These are phyloP conservation scores for Gamarada debralockiae DNA, from an alignment of 495 filamentous ascomycete genomes.

Conservation along the genomic window DNA sequence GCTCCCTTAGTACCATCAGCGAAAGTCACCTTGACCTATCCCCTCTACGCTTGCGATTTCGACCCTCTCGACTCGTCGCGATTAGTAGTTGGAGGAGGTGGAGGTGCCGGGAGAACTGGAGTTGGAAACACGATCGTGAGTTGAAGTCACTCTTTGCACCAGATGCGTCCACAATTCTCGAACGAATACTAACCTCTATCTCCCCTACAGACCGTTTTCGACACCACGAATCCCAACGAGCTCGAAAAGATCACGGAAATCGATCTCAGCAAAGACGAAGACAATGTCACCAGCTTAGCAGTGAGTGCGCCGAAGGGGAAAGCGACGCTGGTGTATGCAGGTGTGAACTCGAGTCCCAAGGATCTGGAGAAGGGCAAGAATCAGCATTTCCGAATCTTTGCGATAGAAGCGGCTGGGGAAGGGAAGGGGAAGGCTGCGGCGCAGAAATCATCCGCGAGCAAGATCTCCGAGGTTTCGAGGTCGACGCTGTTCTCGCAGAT, in stretches of 20 bases:
- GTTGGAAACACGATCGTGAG: constrained; percentile 88
- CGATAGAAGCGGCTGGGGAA: constrained; percentile 48
- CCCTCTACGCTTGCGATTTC: constrained; percentile 88
- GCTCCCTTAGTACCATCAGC: constrained; percentile 53
- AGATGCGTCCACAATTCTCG: not conserved
- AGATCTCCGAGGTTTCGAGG: constrained; percentile 52
- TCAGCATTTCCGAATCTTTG: constrained; percentile 81
- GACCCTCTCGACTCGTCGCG: constrained; percentile 71
- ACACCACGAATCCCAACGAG: constrained; percentile 56
- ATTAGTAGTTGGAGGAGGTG: constrained; percentile 86
- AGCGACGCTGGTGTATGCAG: constrained; percentile 65
- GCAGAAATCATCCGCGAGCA: constrained; percentile 28
- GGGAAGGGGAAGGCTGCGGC: constrained; percentile 31
- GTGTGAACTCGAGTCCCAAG: constrained; percentile 77
- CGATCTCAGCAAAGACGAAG: constrained; percentile 81
- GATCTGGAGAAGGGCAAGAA: constrained; percentile 76
- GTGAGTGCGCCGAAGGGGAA: constrained; percentile 50
- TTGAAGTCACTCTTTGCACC: not conserved
- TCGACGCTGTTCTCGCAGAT: constrained; percentile 60
- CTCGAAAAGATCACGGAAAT: constrained; percentile 67
- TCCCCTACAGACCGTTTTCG: constrained; percentile 59
- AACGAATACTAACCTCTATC: not conserved
- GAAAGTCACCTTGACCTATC: constrained; percentile 74
- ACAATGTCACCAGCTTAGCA: constrained; percentile 82
- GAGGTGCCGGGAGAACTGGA: constrained; percentile 79